Evolutionary conservation across 208 protist species (phyloP).

Genomic region (Naegleria lovaniensis): DNA sequence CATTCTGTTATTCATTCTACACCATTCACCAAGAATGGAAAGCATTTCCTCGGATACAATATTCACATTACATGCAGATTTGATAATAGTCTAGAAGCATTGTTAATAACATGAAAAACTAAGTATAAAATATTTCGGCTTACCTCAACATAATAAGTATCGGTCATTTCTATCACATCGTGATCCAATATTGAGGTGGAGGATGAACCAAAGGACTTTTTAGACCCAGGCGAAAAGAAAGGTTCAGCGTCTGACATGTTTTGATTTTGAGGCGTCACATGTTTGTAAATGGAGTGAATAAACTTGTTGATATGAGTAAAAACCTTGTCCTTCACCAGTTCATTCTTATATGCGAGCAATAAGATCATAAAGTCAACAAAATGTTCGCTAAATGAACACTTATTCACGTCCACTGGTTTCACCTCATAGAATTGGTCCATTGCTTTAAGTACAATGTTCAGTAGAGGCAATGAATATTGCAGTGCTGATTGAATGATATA

Average conservation of each 20-base stretch:
- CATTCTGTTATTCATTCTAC: not conserved
- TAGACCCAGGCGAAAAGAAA: not conserved
- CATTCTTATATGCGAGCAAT: not conserved
- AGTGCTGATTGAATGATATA: slow-evolving; percentile 8
- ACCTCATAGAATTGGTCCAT: not conserved
- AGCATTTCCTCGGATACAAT: not conserved
- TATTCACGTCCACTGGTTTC: not conserved
- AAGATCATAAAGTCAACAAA: not conserved
- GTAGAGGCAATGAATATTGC: not conserved
- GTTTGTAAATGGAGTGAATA: not conserved
- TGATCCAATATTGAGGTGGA: not conserved
- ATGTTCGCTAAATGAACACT: not conserved
- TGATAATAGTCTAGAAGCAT: not conserved
- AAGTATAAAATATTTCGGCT: not conserved
- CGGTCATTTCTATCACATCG: not conserved
- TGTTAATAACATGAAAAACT: not conserved
- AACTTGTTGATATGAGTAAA: not conserved
- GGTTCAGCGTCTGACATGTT: not conserved
- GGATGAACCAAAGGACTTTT: not conserved
- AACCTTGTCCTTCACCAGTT: not conserved
- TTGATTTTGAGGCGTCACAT: not conserved
- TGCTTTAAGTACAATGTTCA: not conserved
- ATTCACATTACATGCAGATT: not conserved
- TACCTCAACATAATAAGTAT: not conserved
- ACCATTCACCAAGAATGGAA: not conserved